A percentile compares a stretch with the other conserved stretches of the same genome.
Conservation (phyloP, 768 basidiomycete species). For the Serendipita sp. region DNA sequence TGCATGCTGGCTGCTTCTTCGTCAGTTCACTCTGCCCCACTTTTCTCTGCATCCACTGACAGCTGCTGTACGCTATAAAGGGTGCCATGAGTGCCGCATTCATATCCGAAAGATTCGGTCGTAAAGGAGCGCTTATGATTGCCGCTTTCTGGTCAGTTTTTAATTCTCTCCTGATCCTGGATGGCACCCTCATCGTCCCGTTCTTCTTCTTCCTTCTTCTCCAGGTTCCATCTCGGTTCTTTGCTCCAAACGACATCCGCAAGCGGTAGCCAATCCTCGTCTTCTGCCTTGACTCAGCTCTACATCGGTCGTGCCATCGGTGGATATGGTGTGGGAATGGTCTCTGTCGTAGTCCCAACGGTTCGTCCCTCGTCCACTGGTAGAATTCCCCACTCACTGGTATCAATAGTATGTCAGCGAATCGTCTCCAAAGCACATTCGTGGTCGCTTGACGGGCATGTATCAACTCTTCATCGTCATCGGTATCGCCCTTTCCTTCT, state of each 20-base stretch:
- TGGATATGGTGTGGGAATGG: slow-evolving; percentile 68
- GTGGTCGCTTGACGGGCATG: slow-evolving; percentile 69
- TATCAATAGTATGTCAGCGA: slow-evolving; percentile 78
- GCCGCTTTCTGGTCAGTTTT: slow-evolving; percentile 45
- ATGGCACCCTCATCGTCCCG: neutral
- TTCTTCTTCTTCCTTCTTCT: neutral
- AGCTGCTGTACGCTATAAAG: neutral
- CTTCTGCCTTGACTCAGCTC: slow-evolving; percentile 42
- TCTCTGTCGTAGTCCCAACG: slow-evolving; percentile 24
- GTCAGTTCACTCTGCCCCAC: neutral
- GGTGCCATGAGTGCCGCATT: slow-evolving; percentile 3
- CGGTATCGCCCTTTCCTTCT: slow-evolving; percentile 76
- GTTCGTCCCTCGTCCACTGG: neutral
- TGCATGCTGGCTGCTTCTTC: slow-evolving; percentile 81
- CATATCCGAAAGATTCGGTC: slow-evolving; percentile 1
- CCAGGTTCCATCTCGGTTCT: slow-evolving; percentile 14
- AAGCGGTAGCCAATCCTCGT: slow-evolving; percentile 21
- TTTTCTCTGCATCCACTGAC: neutral
- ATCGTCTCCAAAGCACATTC: slow-evolving; percentile 71
- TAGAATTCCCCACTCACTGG: slow-evolving; percentile 18
- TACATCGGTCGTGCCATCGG: slow-evolving; percentile 69
- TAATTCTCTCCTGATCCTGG: neutral
- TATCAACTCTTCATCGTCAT: slow-evolving; percentile 80
- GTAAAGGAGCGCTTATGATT: slow-evolving; percentile 47
- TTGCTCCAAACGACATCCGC: slow-evolving; percentile 52